phyloP scores from a whole-genome alignment of 2,329 filamentous ascomycete genomes.

The Teratosphaeria destructans region DNA sequence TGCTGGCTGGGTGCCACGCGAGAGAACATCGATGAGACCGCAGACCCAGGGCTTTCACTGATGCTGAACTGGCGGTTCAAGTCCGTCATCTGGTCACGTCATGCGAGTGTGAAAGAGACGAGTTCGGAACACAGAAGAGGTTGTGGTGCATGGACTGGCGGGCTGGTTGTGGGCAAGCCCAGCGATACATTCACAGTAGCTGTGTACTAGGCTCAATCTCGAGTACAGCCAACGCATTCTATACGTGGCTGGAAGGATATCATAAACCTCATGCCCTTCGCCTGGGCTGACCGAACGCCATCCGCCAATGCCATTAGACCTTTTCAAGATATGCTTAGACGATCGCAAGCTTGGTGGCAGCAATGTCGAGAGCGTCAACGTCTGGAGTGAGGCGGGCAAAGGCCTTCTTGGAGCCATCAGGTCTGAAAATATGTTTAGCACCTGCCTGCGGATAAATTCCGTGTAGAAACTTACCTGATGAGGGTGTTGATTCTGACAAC shows the following conservation, averaged over 20 bases:
- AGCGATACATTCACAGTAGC: slow-evolving; percentile 7
- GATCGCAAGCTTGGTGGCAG: slow-evolving; percentile 95
- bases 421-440: slow-evolving; percentile 41
- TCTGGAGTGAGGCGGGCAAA: slow-evolving; percentile 91
- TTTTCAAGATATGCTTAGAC: slow-evolving; percentile 52
- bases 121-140: not conserved
- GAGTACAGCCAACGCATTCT: not conserved
- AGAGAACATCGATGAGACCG: no score
- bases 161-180: not conserved
- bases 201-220: slow-evolving; percentile 4
- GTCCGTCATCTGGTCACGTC: not conserved
- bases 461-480: slow-evolving; percentile 57
- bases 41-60: no score
- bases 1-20: no score
- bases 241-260: not conserved
- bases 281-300: not conserved
- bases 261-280: not conserved
- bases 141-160: not conserved
- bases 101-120: not conserved
- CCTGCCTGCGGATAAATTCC: not conserved
- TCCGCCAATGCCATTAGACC: not conserved
- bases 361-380: slow-evolving; percentile 97
- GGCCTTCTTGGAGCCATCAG: slow-evolving; percentile 97
- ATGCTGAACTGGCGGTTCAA: not conserved
- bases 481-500: slow-evolving; percentile 99